phyloP scores from a whole-genome alignment of 108 stramenopile species.

The Nitzschia putrida region DNA sequence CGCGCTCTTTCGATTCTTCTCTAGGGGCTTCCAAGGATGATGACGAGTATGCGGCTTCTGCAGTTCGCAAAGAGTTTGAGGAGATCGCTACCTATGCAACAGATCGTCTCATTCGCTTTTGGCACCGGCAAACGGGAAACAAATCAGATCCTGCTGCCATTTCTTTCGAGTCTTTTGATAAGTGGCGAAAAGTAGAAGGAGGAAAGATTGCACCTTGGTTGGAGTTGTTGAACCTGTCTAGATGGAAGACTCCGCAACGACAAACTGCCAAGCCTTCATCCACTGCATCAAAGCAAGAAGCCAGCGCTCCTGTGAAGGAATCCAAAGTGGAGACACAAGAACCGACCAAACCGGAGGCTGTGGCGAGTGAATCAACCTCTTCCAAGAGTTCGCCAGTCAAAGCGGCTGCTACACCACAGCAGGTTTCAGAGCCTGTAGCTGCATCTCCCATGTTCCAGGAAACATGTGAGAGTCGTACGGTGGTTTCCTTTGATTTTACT shows the following conservation, averaged over 20 bases:
- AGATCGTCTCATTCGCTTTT: constrained; percentile 59
- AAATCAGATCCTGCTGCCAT: constrained; percentile 17
- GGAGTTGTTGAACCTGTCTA: constrained; percentile 75
- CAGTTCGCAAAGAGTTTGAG: constrained; percentile 63
- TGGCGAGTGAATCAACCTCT: constrained; percentile 10
- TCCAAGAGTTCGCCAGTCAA: constrained; percentile 12
- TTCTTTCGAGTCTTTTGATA: constrained; percentile 68
- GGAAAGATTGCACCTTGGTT: constrained; percentile 83
- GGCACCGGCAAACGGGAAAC: constrained; percentile 27
- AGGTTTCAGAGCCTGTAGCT: constrained; percentile 11
- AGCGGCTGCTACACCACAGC: constrained; percentile 6
- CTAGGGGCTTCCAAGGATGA: constrained; percentile 30
- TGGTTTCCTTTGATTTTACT: constrained; percentile 81
- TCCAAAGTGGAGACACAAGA: not conserved
- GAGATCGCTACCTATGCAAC: constrained; percentile 76
- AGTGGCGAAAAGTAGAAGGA: constrained; percentile 83
- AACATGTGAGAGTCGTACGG: constrained; percentile 51
- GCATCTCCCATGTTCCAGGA: constrained; percentile 40
- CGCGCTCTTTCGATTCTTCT: constrained; percentile 43
- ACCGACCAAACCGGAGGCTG: constrained; percentile 7
- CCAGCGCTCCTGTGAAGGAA: not conserved
- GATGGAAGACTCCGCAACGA: constrained; percentile 61
- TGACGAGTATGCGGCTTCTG: constrained; percentile 25
- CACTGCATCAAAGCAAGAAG: not conserved
- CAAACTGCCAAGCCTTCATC: not conserved